These are phyloP conservation scores for Pichia phayaonensis DNA, from an alignment of 805 yeast species.

Conservation along the genomic window DNA sequence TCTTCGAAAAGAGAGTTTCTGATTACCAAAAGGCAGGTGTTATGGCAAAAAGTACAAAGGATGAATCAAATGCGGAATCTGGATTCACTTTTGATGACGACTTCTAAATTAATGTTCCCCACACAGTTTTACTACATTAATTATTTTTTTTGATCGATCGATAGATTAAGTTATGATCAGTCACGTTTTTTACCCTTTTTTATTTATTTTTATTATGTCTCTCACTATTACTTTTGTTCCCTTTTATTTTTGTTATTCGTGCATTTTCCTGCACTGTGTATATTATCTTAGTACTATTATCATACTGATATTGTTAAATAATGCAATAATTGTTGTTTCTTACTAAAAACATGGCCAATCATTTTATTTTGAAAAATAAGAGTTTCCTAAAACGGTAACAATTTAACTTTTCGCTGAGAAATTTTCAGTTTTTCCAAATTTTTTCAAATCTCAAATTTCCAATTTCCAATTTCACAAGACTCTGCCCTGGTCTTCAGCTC, in stretches of 20 bases:
- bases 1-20: slow-evolving; percentile 97
- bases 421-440: background rate
- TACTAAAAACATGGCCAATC: background rate
- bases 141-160: background rate
- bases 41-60: slow-evolving; percentile 61
- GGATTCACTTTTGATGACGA: slow-evolving; percentile 89
- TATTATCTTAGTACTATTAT: background rate
- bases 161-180: background rate
- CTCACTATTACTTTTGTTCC: background rate
- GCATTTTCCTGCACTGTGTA: background rate
- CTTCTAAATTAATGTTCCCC: slow-evolving; percentile 43
- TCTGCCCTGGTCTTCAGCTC: background rate
- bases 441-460: background rate
- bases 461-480: background rate
- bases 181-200: background rate
- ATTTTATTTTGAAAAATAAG: background rate
- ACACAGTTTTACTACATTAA: background rate
- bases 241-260: background rate
- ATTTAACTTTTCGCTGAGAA: background rate
- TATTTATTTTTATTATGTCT: background rate
- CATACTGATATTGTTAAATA: background rate
- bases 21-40: slow-evolving; percentile 99
- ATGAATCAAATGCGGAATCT: slow-evolving; percentile 34
- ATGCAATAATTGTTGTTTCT: background rate
- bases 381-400: background rate